Evolutionary conservation across 2,329 filamentous ascomycete species (phyloP).

Genomic region (Scytalidium sp.): DNA sequence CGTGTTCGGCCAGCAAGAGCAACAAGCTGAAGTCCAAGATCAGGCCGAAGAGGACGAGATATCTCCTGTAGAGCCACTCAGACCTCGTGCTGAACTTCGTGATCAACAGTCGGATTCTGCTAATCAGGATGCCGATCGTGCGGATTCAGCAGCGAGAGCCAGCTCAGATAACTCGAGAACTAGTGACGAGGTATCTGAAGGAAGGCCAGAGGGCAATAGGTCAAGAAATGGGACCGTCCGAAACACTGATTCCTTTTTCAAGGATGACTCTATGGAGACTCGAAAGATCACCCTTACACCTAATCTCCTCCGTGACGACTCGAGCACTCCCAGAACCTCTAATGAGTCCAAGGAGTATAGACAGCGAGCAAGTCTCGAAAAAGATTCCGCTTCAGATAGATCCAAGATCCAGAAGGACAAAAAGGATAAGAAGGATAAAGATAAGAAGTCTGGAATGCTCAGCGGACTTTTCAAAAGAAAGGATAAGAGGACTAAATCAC

Average conservation of each 20-base stretch:
- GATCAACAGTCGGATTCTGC: constrained; percentile 22
- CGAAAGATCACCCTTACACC: constrained; percentile 97
- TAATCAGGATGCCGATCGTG: constrained; percentile 14
- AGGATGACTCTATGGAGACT: constrained; percentile 90
- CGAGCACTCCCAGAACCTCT: constrained; percentile 36
- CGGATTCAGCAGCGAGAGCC: constrained; percentile 13
- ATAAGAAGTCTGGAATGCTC: constrained; percentile 57
- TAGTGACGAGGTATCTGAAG: constrained; percentile 67
- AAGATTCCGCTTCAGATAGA: constrained; percentile 61
- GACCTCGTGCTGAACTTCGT: constrained; percentile 35
- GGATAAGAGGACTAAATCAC: constrained; percentile 41
- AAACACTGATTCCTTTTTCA: constrained; percentile 96
- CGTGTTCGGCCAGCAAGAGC: constrained; percentile 42
- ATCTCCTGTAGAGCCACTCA: constrained; percentile 31
- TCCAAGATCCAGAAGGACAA: constrained; percentile 67
- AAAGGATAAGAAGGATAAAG: constrained; percentile 55
- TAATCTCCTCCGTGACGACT: constrained; percentile 83
- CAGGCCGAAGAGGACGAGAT: constrained; percentile 32
- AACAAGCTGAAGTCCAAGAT: constrained; percentile 19
- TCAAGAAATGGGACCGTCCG: constrained; percentile 83
- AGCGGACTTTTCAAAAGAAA: constrained; percentile 52
- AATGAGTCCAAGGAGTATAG: constrained; percentile 47
- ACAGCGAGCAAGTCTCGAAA: constrained; percentile 68
- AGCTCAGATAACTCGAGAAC: constrained; percentile 40
- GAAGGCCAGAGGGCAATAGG: constrained; percentile 50